Evolutionary conservation across 768 basidiomycete genomes (phyloP).

Genomic region (Calocera cornea): DNA sequence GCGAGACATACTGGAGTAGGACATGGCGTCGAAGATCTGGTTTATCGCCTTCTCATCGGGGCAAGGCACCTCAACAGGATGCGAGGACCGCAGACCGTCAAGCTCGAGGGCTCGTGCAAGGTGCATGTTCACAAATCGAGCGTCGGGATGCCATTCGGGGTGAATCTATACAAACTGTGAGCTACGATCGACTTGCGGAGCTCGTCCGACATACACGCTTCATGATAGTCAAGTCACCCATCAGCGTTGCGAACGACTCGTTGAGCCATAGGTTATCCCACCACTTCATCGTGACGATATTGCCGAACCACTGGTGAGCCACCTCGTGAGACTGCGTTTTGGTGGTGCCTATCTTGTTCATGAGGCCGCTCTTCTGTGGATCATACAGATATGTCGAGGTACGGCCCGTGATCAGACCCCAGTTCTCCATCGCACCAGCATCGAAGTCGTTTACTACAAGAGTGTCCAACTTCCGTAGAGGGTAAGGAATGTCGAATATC

Average conservation of each 20-base stretch:
- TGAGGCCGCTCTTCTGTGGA: conserved; percentile 54
- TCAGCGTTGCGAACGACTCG: conserved; percentile 71
- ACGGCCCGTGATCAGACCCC: conserved; percentile 84
- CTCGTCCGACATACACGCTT: conserved; percentile 5
- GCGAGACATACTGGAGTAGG: conserved; percentile 64
- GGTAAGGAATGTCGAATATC: conserved; percentile 83
- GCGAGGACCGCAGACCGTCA: conserved; percentile 76
- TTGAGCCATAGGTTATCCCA: conserved; percentile 56
- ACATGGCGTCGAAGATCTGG: conserved; percentile 83
- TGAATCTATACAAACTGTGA: conserved; percentile 17
- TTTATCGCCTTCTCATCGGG: conserved; percentile 76
- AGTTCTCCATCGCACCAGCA: conserved; percentile 87
- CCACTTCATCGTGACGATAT: conserved; percentile 90
- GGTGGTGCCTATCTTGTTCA: conserved; percentile 67
- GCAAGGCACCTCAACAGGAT: conserved; percentile 85
- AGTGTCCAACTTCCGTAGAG: conserved; percentile 88
- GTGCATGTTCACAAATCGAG: conserved; percentile 67
- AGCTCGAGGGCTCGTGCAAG: conserved; percentile 63
- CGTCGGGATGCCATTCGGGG: conserved; percentile 77
- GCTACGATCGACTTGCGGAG: conserved; percentile 30
- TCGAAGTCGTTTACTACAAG: conserved; percentile 83
- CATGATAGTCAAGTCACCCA: conserved; percentile 78
- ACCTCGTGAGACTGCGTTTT: conserved; percentile 74
- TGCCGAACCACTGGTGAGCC: conserved; percentile 65
- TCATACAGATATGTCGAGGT: conserved; percentile 71